A percentile compares a stretch with the other conserved stretches of the same genome.
Evolutionary conservation across 352 stramenopile genomes (phyloP).

Genomic region (Globisporangium echinulatum): DNA sequence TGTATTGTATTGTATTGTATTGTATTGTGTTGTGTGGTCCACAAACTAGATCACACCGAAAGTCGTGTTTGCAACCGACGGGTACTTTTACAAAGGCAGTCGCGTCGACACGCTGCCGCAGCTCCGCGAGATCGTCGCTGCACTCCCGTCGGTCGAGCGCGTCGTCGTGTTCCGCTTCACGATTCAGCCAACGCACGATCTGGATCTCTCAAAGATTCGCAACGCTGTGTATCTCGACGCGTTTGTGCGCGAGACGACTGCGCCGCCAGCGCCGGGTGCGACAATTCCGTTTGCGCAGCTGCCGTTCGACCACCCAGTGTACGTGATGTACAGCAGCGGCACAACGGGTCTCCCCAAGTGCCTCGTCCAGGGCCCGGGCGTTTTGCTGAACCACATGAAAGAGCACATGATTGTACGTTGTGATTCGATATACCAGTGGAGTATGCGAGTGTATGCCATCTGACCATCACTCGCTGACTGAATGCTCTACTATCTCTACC

Average conservation of each 20-base stretch:
- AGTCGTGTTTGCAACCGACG: conserved; percentile 66
- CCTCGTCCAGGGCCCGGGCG: conserved; percentile 73
- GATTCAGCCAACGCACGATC: conserved; percentile 37
- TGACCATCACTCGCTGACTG: not conserved
- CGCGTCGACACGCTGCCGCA: conserved; percentile 58
- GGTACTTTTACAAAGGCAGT: conserved; percentile 75
- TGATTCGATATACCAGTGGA: not conserved
- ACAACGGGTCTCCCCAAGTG: conserved; percentile 86
- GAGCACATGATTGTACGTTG: conserved; percentile 62
- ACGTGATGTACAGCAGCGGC: conserved; percentile 86
- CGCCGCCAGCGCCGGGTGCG: conserved; percentile 15
- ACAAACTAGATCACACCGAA: conserved; percentile 52
- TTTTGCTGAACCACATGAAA: conserved; percentile 77
- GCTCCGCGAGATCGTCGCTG: conserved; percentile 49
- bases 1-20: not conserved
- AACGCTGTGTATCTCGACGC: conserved; percentile 47
- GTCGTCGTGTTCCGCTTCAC: conserved; percentile 67
- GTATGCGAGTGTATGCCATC: not conserved
- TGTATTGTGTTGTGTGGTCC: not conserved
- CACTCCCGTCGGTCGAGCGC: conserved; percentile 56
- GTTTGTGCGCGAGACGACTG: conserved; percentile 30
- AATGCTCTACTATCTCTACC: not conserved
- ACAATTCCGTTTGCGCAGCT: conserved; percentile 62
- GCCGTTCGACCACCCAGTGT: conserved; percentile 82
- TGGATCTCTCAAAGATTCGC: conserved; percentile 55